Base-by-base conservation (phyloP, 192 early-diverging fungal species). In the Coemansia javaensis region DNA sequence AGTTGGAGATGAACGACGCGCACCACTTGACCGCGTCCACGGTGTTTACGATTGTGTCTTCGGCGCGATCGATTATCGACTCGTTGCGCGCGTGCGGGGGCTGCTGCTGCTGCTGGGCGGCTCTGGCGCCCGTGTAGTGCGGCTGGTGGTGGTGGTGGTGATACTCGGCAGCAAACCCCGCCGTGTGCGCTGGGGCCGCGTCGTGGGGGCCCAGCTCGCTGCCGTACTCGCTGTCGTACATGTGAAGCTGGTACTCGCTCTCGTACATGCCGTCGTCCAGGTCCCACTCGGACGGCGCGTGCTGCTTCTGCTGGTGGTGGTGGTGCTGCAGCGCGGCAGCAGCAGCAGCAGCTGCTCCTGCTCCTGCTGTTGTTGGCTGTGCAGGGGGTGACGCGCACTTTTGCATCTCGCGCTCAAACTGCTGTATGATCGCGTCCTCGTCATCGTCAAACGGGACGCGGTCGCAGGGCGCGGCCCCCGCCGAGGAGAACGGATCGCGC, bases 21-120 rank as follows among this genome's bases (percentile, higher is more conserved):
- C 72, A 75, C 72, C 72, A 75, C 32, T 75, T 75, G 31, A 75
- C 66, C 5, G 72, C 72, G 60, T 75, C 72, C 7, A 75, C 72
- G 2, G 72, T 75, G 44, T 75, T 75, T 35, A 75, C 66, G 21
- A 75, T 63, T 4, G 65, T 75, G 28, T 75, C 72, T 24, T 75
- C 72, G 1, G 72, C 72, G 17, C 63, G 60, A 38, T 75, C 72
- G 25, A 75, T 66, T 14, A 75, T 56, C 28, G 72, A 75, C 5
- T 75, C 72, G 49, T 64, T 64, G 34, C 66, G 72, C 9, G 14
- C 36, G 20, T 46, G 50, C 6, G 22, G 30, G 20, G 35, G 63
- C 39, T 28, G 55, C 38, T 36, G 36, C 22, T 4, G 40, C 39
- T 35, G 45, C n/a, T 37, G 38, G 7, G 12, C n/a, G n/a, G 22